phyloP scores from a whole-genome alignment of 2,329 filamentous ascomycete genomes.

The Fusarium sp. region DNA sequence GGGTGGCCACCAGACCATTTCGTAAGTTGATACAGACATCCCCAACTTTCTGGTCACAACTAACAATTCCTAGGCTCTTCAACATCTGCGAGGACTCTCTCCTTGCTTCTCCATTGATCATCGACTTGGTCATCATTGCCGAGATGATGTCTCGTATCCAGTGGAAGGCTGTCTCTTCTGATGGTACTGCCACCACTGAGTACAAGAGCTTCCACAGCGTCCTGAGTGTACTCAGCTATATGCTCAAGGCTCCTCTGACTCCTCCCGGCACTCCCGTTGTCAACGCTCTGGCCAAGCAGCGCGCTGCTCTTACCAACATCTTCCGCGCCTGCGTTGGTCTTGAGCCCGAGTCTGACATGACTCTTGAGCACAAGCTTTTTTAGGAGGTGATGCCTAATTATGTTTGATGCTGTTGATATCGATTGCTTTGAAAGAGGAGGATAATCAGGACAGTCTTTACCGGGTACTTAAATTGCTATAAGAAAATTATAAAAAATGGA shows the following conservation, averaged over 20 bases:
- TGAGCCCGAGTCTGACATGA: constrained; percentile 99
- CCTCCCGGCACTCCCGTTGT: constrained; percentile 95
- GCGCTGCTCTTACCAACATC: constrained; percentile 94
- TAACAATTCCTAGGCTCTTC: constrained; percentile 78
- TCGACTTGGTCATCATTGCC: constrained; percentile 91
- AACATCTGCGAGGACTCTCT: constrained; percentile 99
- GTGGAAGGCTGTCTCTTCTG: constrained; percentile 79
- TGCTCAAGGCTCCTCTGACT: constrained; percentile 96
- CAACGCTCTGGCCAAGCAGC: constrained; percentile 96
- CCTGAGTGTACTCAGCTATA: constrained; percentile 97
- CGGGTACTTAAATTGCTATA: constrained; percentile 10
- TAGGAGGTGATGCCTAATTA: constrained; percentile 55
- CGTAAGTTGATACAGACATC: constrained; percentile 61
- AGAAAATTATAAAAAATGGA: constrained; percentile 16
- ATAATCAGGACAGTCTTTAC: constrained; percentile 38
- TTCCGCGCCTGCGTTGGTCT: constrained; percentile 98
- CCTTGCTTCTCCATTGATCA: constrained; percentile 95
- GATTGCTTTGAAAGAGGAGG: constrained; percentile 12
- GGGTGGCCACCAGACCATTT: constrained; percentile 97
- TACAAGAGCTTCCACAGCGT: constrained; percentile 98
- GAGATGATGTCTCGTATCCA: constrained; percentile 99
- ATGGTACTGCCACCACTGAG: constrained; percentile 70
- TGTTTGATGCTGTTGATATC: constrained; percentile 8
- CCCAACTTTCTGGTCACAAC: neutral
- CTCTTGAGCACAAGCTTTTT: constrained; percentile 97